phyloP scores from a whole-genome alignment of 2,329 filamentous ascomycete species.

The Fusarium mexicanum region DNA sequence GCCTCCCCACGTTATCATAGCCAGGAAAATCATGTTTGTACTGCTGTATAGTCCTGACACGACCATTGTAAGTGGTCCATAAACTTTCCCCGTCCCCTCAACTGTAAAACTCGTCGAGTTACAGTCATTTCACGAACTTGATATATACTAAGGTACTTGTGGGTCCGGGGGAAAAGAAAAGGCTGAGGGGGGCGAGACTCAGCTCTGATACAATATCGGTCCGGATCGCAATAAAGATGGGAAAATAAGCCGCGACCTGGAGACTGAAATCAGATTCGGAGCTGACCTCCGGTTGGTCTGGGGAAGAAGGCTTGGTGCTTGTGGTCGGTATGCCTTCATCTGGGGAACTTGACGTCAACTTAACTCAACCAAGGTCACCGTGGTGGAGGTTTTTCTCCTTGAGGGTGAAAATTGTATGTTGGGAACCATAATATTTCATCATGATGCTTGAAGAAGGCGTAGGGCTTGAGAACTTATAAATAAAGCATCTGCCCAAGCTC shows the following conservation, averaged over 20 bases:
- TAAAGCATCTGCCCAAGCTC: background rate
- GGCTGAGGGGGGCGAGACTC: background rate
- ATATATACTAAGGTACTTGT: slow-evolving; percentile 2
- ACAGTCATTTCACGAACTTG: background rate
- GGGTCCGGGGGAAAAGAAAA: slow-evolving; percentile 2
- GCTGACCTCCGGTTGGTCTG: slow-evolving; percentile 23
- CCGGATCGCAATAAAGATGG: background rate
- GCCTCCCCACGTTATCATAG: background rate
- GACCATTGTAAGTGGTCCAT: background rate
- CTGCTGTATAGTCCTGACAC: background rate
- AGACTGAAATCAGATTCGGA: slow-evolving; percentile 5
- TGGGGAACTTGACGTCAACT: slow-evolving; percentile 31
- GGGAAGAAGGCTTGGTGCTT: background rate
- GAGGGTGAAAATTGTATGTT: background rate
- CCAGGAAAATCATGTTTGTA: background rate
- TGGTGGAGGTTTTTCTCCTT: slow-evolving; percentile 3
- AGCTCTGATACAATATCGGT: background rate
- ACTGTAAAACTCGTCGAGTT: background rate
- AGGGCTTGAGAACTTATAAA: background rate
- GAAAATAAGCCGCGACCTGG: background rate
- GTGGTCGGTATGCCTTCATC: slow-evolving; percentile 12
- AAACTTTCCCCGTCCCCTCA: background rate
- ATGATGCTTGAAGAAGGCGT: background rate
- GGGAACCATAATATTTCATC: background rate
- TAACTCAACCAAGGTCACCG: background rate